Percentiles rank a stretch among this genome's conserved stretches.
These are phyloP conservation scores for Schwanniomyces pseudopolymorphus DNA, from an alignment of 805 yeast species.

Conservation along the genomic window DNA sequence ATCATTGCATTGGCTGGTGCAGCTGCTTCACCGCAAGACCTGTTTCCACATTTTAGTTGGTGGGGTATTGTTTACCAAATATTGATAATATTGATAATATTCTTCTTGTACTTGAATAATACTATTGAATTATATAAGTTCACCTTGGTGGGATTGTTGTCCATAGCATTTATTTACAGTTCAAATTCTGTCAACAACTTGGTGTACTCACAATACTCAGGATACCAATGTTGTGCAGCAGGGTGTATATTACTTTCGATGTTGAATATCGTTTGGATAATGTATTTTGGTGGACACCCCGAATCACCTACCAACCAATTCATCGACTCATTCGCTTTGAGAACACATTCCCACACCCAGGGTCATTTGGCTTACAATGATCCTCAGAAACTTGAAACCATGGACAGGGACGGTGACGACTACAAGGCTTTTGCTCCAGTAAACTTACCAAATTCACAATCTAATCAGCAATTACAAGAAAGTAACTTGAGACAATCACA, in stretches of 20 bases:
- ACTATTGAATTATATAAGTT: slow-evolving; percentile 67
- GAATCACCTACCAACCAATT: slow-evolving; percentile 83
- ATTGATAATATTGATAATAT: slow-evolving; percentile 51
- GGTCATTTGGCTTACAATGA: slow-evolving; percentile 31
- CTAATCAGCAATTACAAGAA: slow-evolving; percentile 24
- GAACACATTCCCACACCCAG: slow-evolving; percentile 36
- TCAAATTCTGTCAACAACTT: slow-evolving; percentile 80
- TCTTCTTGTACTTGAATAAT: slow-evolving; percentile 56
- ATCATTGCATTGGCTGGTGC: slow-evolving; percentile 86
- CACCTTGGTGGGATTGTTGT: slow-evolving; percentile 53
- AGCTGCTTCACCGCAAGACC: slow-evolving; percentile 35
- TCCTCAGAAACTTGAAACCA: slow-evolving; percentile 8
- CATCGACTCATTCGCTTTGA: slow-evolving; percentile 77
- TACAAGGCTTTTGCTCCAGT: slow-evolving; percentile 22
- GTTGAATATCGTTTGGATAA: slow-evolving; percentile 79
- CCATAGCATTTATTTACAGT: slow-evolving; percentile 79
- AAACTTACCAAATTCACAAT: slow-evolving; percentile 5
- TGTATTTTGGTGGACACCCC: slow-evolving; percentile 88
- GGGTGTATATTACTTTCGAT: slow-evolving; percentile 85
- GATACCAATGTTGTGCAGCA: slow-evolving; percentile 84
- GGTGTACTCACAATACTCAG: slow-evolving; percentile 63
- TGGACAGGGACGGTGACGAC: slow-evolving; percentile 25
- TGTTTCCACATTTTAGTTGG: slow-evolving; percentile 87
- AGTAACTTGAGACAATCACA: slow-evolving; percentile 37
- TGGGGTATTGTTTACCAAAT: slow-evolving; percentile 91